Evolutionary conservation across 2,329 filamentous ascomycete genomes (phyloP).

Genomic region (Trichoderma sp.): DNA sequence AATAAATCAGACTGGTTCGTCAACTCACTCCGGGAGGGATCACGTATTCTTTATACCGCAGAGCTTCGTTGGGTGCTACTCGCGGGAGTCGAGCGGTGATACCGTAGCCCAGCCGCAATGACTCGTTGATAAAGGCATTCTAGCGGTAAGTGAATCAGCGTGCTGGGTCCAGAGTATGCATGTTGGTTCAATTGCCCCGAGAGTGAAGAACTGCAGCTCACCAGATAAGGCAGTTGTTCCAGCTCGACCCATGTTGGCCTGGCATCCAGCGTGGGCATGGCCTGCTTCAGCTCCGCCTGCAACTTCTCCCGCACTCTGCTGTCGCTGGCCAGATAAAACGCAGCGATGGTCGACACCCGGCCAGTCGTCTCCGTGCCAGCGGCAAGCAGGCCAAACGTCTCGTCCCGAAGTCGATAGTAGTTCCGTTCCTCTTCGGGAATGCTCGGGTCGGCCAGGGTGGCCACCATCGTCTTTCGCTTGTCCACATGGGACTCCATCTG

Average conservation of each 20-base stretch:
- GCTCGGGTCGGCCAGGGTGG: slow-evolving; percentile 23
- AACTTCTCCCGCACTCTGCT: slow-evolving; percentile 23
- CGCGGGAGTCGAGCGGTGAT: slow-evolving; percentile 34
- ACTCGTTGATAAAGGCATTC: slow-evolving; percentile 31
- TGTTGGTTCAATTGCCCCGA: background rate
- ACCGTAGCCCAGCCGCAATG: slow-evolving; percentile 29
- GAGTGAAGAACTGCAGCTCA: background rate
- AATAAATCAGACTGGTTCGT: background rate
- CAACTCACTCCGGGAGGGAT: slow-evolving; percentile 40
- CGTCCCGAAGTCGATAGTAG: slow-evolving; percentile 30
- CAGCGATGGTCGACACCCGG: slow-evolving; percentile 22
- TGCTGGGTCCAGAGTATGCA: background rate
- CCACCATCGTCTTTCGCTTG: slow-evolving; percentile 19
- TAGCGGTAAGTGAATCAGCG: slow-evolving; percentile 2
- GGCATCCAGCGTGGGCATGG: slow-evolving; percentile 23
- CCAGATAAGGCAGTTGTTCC: slow-evolving; percentile 30
- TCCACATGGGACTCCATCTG: background rate
- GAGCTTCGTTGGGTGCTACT: slow-evolving; percentile 35
- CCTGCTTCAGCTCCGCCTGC: slow-evolving; percentile 26
- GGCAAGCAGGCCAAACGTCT: slow-evolving; percentile 29
- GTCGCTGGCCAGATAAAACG: slow-evolving; percentile 29
- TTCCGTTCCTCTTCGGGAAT: slow-evolving; percentile 28
- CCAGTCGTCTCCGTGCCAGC: slow-evolving; percentile 33
- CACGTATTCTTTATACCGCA: slow-evolving; percentile 38
- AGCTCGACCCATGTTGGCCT: slow-evolving; percentile 27